Conservation (phyloP, 2,329 filamentous ascomycete species). For the Colletotrichum gigasporum region DNA sequence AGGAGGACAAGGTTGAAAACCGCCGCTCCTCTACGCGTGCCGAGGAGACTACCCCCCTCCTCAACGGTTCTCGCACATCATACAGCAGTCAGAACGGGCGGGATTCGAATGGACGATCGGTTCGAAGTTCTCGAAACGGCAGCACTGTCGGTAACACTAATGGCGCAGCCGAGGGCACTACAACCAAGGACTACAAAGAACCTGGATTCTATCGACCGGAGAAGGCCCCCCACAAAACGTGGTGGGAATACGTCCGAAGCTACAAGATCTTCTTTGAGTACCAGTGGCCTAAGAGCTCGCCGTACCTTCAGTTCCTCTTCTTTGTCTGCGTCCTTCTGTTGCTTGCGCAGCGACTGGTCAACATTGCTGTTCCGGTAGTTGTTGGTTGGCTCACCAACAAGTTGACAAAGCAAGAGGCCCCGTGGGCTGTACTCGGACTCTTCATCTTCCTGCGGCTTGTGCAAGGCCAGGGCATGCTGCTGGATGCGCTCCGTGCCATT, state of each 20-base stretch:
- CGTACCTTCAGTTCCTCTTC: constrained; percentile 79
- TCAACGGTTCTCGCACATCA: constrained; percentile 54
- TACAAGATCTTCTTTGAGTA: constrained; percentile 97
- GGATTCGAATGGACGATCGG: constrained; percentile 24
- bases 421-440: constrained; percentile 72
- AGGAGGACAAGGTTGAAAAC: constrained; percentile 51
- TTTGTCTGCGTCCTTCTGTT: constrained; percentile 85
- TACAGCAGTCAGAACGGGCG: constrained; percentile 46
- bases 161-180: constrained; percentile 51
- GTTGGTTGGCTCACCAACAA: constrained; percentile 82
- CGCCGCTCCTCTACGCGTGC: constrained; percentile 38
- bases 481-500: constrained; percentile 83
- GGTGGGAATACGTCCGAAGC: constrained; percentile 95
- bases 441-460: constrained; percentile 83
- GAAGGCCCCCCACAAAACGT: constrained; percentile 85
- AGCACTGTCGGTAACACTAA: constrained; percentile 42
- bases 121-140: constrained; percentile 33
- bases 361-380: constrained; percentile 85
- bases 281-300: constrained; percentile 88
- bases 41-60: constrained; percentile 71
- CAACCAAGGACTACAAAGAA: constrained; percentile 63
- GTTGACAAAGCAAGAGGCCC: constrained; percentile 63
- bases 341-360: constrained; percentile 82
- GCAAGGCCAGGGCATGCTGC: constrained; percentile 87
- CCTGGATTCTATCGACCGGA: constrained; percentile 90